Percentiles rank a stretch among this genome's conserved stretches.
Conservation (phyloP, 805 yeast genomes). For the Monosporozyma solicola region DNA sequence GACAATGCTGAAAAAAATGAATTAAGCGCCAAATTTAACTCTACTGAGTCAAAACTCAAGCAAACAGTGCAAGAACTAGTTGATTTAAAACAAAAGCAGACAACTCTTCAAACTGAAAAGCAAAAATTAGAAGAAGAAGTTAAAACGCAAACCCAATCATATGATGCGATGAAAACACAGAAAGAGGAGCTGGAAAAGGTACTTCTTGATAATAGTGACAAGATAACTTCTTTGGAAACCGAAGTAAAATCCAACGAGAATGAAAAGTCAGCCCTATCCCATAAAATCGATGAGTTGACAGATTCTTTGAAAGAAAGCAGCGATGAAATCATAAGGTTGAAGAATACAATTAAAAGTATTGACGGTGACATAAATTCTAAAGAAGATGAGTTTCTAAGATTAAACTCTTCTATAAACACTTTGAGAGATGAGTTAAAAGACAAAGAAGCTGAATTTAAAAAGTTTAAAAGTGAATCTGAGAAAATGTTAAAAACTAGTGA, state of each 20-base stretch:
- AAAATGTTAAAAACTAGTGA: neutral
- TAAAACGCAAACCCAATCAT: neutral
- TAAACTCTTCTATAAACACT: neutral
- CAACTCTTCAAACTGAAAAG: neutral
- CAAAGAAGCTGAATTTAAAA: neutral
- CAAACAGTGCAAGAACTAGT: neutral
- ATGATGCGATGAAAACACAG: neutral
- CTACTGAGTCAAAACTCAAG: slow-evolving; percentile 3
- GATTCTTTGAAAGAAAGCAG: slow-evolving; percentile 4
- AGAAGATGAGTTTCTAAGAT: neutral
- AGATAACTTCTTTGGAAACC: neutral
- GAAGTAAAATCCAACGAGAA: neutral
- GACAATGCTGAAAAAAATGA: neutral
- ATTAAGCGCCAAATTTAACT: slow-evolving; percentile 4
- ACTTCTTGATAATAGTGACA: neutral
- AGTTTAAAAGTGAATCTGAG: neutral
- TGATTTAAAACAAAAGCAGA: slow-evolving; percentile 7
- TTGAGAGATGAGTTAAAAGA: neutral
- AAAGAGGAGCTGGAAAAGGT: neutral
- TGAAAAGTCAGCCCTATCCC: neutral
- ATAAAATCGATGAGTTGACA: slow-evolving; percentile 1
- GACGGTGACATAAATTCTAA: neutral
- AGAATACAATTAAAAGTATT: neutral
- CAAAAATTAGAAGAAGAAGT: neutral
- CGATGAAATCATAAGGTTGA: neutral